These are phyloP conservation scores for Gossypium australe DNA, from an alignment of 345 rosid genomes.

Conservation along the genomic window DNA sequence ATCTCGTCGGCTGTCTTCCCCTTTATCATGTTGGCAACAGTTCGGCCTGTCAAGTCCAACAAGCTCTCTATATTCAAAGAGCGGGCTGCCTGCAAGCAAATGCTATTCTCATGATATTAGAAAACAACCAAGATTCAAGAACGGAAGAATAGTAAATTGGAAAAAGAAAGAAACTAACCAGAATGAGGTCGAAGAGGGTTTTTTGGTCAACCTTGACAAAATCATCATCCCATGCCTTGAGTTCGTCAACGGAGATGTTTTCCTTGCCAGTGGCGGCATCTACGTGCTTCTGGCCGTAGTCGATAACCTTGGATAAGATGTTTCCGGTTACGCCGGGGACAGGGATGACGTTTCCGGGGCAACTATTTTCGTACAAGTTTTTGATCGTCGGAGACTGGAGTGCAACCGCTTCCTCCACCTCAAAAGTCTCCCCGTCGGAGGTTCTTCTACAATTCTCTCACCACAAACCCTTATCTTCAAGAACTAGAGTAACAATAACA, in stretches of 20 bases:
- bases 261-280: background rate
- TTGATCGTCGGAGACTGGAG: background rate
- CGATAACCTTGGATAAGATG: background rate
- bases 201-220: background rate
- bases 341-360: background rate
- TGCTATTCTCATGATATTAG: background rate
- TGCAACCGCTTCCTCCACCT: background rate
- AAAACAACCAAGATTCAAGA: background rate
- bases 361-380: background rate
- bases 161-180: background rate
- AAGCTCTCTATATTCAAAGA: background rate
- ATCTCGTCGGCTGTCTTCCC: background rate
- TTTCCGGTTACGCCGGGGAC: background rate
- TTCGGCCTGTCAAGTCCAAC: background rate
- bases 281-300: background rate
- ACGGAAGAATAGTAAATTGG: background rate
- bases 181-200: background rate
- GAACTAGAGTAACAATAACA: too few relatives aligned
- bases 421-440: background rate
- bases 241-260: background rate
- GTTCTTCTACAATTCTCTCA: background rate
- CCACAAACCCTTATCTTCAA: background rate
- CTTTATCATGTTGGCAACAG: slow-evolving; percentile 4
- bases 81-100: background rate
- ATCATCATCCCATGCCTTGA: background rate